Evolutionary conservation across 306 rosid species (phyloP).

Genomic region (Corylus heterophylla): DNA sequence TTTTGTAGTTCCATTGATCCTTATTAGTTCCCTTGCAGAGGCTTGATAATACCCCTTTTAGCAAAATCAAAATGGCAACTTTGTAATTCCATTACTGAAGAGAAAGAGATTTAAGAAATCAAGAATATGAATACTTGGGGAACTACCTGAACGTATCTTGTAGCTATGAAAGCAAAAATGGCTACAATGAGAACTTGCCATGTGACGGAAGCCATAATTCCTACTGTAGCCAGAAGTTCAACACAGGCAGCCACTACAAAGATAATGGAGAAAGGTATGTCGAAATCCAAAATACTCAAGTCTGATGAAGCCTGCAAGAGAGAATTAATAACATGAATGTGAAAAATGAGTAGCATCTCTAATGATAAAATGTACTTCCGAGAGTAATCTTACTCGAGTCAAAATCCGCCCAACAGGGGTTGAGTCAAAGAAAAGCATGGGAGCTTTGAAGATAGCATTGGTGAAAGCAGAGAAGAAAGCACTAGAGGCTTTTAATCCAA

Average conservation of each 20-base stretch:
- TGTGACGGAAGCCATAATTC: slow-evolving; percentile 64
- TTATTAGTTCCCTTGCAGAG: slow-evolving; percentile 65
- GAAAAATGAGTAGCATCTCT: not conserved
- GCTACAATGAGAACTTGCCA: slow-evolving; percentile 83
- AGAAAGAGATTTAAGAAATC: slow-evolving; percentile 2
- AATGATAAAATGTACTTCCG: not conserved
- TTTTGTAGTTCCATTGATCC: slow-evolving; percentile 89
- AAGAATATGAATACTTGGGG: not conserved
- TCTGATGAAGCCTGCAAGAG: slow-evolving; percentile 77
- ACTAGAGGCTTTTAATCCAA: slow-evolving; percentile 76
- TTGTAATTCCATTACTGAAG: not conserved
- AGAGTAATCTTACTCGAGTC: slow-evolving; percentile 57
- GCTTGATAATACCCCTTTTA: slow-evolving; percentile 70
- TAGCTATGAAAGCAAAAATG: slow-evolving; percentile 50
- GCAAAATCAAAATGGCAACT: not conserved
- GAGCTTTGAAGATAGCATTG: slow-evolving; percentile 69
- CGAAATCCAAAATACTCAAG: slow-evolving; percentile 74
- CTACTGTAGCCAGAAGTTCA: slow-evolving; percentile 41
- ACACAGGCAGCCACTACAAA: slow-evolving; percentile 28
- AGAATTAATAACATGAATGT: not conserved
- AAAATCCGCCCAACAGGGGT: slow-evolving; percentile 79
- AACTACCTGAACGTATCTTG: slow-evolving; percentile 55
- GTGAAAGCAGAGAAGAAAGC: slow-evolving; percentile 64
- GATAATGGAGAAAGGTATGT: slow-evolving; percentile 59
- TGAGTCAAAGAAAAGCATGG: slow-evolving; percentile 85